A percentile compares a stretch with the other conserved stretches of the same genome.
Conservation (phyloP, 768 basidiomycete genomes). For the Imleria badia region DNA sequence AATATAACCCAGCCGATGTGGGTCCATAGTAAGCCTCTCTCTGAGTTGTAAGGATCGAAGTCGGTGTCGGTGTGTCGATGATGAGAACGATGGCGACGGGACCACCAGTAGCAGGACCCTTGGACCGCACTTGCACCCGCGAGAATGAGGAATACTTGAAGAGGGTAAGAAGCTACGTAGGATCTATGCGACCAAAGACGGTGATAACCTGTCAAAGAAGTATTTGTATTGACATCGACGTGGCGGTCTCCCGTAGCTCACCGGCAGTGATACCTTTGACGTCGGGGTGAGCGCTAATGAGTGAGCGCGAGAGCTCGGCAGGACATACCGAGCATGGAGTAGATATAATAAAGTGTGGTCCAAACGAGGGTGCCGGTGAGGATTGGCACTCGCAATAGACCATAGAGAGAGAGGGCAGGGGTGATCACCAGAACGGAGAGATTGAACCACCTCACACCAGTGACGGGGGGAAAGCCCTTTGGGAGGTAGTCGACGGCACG, state of each 20-base stretch:
- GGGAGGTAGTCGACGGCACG: slow-evolving; percentile 16
- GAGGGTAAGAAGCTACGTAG: slow-evolving; percentile 70
- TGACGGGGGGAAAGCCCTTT: slow-evolving; percentile 45
- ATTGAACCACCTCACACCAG: slow-evolving; percentile 75
- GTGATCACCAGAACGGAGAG: slow-evolving; percentile 66
- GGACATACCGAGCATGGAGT: slow-evolving; percentile 77
- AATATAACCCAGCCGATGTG: slow-evolving; percentile 86
- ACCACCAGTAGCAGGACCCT: slow-evolving; percentile 89
- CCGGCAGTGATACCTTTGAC: slow-evolving; percentile 52
- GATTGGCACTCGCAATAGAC: slow-evolving; percentile 49
- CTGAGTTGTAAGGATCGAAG: slow-evolving; percentile 80
- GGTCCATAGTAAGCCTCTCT: slow-evolving; percentile 75
- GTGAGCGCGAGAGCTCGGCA: slow-evolving; percentile 1
- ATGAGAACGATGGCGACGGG: slow-evolving; percentile 78
- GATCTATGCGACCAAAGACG: slow-evolving; percentile 85
- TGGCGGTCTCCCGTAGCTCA: slow-evolving; percentile 11
- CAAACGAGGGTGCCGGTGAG: slow-evolving; percentile 58
- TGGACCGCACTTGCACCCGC: slow-evolving; percentile 83
- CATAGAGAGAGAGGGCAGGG: slow-evolving; percentile 70
- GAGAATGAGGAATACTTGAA: slow-evolving; percentile 68
- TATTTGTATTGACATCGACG: slow-evolving; percentile 1
- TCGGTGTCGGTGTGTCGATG: slow-evolving; percentile 86
- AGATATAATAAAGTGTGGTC: slow-evolving; percentile 71
- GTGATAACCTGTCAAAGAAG: slow-evolving; percentile 59
- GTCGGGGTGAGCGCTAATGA: slow-evolving; percentile 13